phyloP scores from a whole-genome alignment of 2,329 filamentous ascomycete genomes.

The Cryphonectria carpinicola region DNA sequence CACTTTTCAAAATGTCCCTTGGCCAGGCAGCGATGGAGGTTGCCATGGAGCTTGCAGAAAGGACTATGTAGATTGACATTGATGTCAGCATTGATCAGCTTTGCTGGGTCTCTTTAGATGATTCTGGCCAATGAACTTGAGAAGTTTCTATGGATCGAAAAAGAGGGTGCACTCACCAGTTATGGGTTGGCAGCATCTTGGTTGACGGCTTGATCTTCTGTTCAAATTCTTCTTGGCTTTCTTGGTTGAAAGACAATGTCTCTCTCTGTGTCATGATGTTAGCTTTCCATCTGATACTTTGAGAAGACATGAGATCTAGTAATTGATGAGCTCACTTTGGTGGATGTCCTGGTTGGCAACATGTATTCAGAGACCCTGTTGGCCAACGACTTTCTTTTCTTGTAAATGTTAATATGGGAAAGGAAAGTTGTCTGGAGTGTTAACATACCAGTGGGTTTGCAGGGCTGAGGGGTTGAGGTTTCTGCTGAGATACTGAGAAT shows the following conservation, averaged over 20 bases:
- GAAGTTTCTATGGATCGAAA: background rate
- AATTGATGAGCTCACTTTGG: background rate
- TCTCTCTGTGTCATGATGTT: background rate
- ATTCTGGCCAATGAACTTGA: background rate
- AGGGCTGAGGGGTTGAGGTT: constrained; percentile 14
- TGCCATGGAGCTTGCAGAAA: constrained; percentile 11
- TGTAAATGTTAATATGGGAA: background rate
- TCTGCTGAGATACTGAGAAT: background rate
- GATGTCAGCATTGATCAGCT: background rate
- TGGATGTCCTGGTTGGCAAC: background rate
- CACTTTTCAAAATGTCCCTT: constrained; percentile 5
- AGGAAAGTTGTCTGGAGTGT: background rate
- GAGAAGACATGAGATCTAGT: background rate
- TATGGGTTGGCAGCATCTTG: constrained; percentile 3
- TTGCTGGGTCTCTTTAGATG: background rate
- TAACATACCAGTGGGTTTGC: background rate
- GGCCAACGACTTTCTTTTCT: background rate
- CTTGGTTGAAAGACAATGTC: background rate
- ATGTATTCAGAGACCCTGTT: too few relatives aligned
- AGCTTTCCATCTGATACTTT: background rate
- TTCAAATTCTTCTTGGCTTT: background rate
- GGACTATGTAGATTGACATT: background rate
- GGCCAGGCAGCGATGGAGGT: constrained; percentile 9
- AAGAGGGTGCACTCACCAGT: background rate
- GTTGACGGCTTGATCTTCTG: background rate